Base-by-base conservation (phyloP, 2,329 filamentous ascomycete species). In the Aspergillus clavatus region DNA sequence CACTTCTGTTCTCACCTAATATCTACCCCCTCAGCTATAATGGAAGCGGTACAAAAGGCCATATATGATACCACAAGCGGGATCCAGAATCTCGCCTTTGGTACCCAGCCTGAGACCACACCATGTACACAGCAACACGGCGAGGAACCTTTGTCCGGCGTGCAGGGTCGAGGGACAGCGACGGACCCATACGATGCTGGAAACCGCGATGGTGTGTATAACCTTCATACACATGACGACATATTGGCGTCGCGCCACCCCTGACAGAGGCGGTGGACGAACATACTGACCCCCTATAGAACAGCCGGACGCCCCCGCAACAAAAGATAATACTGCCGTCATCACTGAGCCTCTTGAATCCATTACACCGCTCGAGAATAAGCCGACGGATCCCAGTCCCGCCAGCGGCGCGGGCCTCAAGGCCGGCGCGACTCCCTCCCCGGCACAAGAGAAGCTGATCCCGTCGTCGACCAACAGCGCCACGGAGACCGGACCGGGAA, bases 171-270 rank as follows among this genome's bases (percentile, higher is more conserved):
- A 61, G 84, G 86, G 4, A 76, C 77, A 19, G 75, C 74, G 35
- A 80, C 79, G 10, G 83, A 91, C 63, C 88, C 88, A 0, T 94
- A 83, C 57, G 88, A 93, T 61, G 81, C 81, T 46, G 88, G 88
- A 39, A 93, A 93, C 64, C 69, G 79, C n/a, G 76, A 80, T 72
- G 77, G 74, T 81, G 65, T n/a, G n/a, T n/a, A n/a, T n/a, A n/a
- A 55, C 70, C 52, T 36, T 31, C 27, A 33, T 23, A 11, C 10
- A 14, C 14, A 24, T 22, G 22, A 41, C 40, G 24, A 48, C 37
- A 22, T 33, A 10, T 16, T 36, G 8, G 22, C 12, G 18, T 11
- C 7, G 4, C 18, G 7, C 5, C 21, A 16, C 8, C 12, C 11
- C 7, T n/a, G n/a, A n/a, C n/a, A n/a, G n/a, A n/a, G n/a, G n/a